Base-by-base conservation (phyloP, 345 rosid species). In the Hypericum perforatum region DNA sequence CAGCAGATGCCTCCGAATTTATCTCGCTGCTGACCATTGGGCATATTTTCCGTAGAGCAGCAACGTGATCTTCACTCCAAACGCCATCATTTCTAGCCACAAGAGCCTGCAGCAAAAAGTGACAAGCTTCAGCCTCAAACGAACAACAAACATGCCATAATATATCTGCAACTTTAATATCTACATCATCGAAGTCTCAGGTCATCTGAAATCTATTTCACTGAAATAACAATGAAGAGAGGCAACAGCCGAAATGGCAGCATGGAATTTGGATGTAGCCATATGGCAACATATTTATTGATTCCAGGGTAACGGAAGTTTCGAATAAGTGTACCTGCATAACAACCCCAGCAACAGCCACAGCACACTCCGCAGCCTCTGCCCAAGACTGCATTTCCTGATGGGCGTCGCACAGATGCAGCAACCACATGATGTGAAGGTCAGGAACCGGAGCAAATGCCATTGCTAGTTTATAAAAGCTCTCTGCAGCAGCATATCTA, bases 301-400 rank as follows among this genome's bases (percentile, higher is more conserved):
- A 22, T 22, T 1, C 32, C 32, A 22, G 32, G 4, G 32, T 22
- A 22, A 22, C 4, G 32, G 32, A 22, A 22, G 32, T 22, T 22
- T 4, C 4, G 32, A 22, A 22, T 4, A 22, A 22, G 4, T 4
- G 4, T 70, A 88, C 95, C 96, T 86, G 95, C 96, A 86, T 86
- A 51, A 90, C 82, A 70, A 86, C 89, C 64, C 94, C 96, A 61
- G 94, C 90, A 65, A 86, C 94, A 42, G 83, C 95, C 11, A 89
- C 97, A 70, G 97, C 97, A 73, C 92, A 88, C 45, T 92, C 81
- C 11, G 98, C 98, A 62, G 98, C 95, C 76, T 92, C 97, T 64
- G 98, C 97, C 80, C 82, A 92, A 45, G 98, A 88, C 72, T 88
- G 98, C 97, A 92, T 92, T 79, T 92, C 98, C 76, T 92, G 98